These are phyloP conservation scores for Arthrobotrys musiformis DNA, from an alignment of 2,329 filamentous ascomycete genomes.

Conservation along the genomic window DNA sequence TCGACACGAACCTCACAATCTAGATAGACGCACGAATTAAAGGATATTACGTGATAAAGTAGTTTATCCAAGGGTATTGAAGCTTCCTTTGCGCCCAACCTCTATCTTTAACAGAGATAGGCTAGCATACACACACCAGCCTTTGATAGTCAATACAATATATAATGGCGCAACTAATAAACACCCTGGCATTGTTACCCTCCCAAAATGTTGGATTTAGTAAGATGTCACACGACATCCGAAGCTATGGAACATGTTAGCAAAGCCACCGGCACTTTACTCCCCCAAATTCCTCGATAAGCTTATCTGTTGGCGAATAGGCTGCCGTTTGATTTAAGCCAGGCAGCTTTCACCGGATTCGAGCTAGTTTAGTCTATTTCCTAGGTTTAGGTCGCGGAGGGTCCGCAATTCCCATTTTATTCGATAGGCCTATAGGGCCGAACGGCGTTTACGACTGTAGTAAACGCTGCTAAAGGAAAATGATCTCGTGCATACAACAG, in stretches of 20 bases:
- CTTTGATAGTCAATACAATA: neutral
- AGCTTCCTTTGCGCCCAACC: neutral
- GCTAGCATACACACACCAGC: neutral
- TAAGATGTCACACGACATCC: slow-evolving; percentile 16
- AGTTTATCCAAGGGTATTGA: neutral
- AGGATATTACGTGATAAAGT: neutral
- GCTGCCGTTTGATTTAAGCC: neutral
- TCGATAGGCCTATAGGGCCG: neutral
- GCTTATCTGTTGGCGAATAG: slow-evolving; percentile 29
- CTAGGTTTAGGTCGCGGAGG: neutral
- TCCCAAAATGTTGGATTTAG: neutral
- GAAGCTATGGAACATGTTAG: neutral
- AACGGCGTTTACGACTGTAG: neutral
- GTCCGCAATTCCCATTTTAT: neutral
- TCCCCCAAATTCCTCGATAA: neutral
- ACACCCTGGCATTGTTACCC: neutral
- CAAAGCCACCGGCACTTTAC: neutral
- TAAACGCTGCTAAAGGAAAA: neutral
- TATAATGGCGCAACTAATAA: neutral
- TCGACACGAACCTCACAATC: neutral
- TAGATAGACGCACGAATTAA: neutral
- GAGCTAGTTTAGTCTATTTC: neutral
- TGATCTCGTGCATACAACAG: neutral
- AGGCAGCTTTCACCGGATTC: neutral
- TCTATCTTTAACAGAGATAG: neutral